phyloP scores from a whole-genome alignment of 1,139 yeast genomes.

The Blastobotrys elegans region DNA sequence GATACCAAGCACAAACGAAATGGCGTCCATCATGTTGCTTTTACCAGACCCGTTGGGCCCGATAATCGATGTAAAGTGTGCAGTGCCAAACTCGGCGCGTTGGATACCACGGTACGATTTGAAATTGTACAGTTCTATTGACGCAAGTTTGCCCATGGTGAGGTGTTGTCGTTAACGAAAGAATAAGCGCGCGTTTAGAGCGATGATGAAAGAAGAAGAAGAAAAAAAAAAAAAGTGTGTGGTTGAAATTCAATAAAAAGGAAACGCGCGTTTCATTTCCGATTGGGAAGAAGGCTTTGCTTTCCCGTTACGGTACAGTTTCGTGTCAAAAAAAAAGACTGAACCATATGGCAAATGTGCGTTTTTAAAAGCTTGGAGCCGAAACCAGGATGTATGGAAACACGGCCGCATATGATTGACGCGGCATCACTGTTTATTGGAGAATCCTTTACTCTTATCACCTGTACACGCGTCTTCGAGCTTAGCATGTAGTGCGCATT shows the following conservation, averaged over 20 bases:
- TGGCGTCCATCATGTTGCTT: conserved; percentile 97
- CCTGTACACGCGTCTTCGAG: no score
- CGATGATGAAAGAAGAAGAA: background rate
- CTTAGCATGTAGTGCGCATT: no score
- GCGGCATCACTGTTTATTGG: no score
- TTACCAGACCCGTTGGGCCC: conserved; percentile 99
- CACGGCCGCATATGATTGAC: no score
- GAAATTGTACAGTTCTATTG: conserved; percentile 62
- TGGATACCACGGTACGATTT: conserved; percentile 82
- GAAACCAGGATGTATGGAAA: no score
- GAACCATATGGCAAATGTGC: no score
- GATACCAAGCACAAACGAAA: conserved; percentile 89
- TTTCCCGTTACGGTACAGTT: background rate
- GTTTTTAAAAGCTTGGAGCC: no score
- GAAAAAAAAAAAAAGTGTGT: background rate
- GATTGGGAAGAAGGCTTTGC: no score
- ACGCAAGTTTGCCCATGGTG: conserved; percentile 28
- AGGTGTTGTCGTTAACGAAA: background rate
- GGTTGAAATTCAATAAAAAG: background rate
- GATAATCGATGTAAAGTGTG: conserved; percentile 82
- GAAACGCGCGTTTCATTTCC: background rate
- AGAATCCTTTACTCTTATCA: no score
- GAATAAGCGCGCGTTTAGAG: background rate
- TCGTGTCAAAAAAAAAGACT: no score
- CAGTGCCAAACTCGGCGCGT: conserved; percentile 73